Evolutionary conservation across 306 rosid genomes (phyloP).

Genomic region (Aeschynomene evenia): DNA sequence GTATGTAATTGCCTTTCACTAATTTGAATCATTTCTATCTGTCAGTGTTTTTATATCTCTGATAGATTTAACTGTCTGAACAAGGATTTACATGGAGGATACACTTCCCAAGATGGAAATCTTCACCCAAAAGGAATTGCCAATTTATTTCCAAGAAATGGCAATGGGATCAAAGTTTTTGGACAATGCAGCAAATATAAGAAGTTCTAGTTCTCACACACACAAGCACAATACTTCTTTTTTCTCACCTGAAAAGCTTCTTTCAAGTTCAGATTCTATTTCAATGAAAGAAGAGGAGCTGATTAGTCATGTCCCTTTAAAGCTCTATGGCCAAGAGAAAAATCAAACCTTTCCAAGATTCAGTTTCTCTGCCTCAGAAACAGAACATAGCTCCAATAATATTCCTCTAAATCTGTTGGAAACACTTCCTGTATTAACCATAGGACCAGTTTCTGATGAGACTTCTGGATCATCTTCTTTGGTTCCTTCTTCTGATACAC

Average conservation of each 20-base stretch:
- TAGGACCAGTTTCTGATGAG: slow-evolving; percentile 36
- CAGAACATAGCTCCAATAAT: slow-evolving; percentile 26
- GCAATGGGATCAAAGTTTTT: slow-evolving; percentile 51
- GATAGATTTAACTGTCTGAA: slow-evolving; percentile 25
- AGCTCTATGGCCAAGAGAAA: slow-evolving; percentile 27
- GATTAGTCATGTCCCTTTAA: slow-evolving; percentile 29
- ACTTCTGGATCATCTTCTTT: slow-evolving; percentile 32
- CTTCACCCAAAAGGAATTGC: slow-evolving; percentile 50
- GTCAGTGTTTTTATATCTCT: slow-evolving; percentile 31
- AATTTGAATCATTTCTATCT: slow-evolving; percentile 43
- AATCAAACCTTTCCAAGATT: slow-evolving; percentile 22
- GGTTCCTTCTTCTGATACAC: slow-evolving; percentile 27
- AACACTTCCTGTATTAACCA: slow-evolving; percentile 51
- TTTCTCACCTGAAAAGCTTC: slow-evolving; percentile 30
- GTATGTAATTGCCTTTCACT: slow-evolving; percentile 23
- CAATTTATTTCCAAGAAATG: slow-evolving; percentile 54
- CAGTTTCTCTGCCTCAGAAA: slow-evolving; percentile 28
- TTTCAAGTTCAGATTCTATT: slow-evolving; percentile 36
- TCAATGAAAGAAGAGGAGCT: slow-evolving; percentile 46
- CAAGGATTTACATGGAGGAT: slow-evolving; percentile 45
- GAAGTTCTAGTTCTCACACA: too few species aligned
- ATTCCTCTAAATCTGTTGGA: slow-evolving; percentile 67
- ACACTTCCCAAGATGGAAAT: slow-evolving; percentile 59
- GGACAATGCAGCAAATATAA: slow-evolving; percentile 47
- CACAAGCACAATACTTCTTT: slow-evolving; percentile 35